Percentiles rank a stretch among this genome's conserved stretches.
Conservation (phyloP, 2,329 filamentous ascomycete species). For the Pseudogymnoascus sp. region DNA sequence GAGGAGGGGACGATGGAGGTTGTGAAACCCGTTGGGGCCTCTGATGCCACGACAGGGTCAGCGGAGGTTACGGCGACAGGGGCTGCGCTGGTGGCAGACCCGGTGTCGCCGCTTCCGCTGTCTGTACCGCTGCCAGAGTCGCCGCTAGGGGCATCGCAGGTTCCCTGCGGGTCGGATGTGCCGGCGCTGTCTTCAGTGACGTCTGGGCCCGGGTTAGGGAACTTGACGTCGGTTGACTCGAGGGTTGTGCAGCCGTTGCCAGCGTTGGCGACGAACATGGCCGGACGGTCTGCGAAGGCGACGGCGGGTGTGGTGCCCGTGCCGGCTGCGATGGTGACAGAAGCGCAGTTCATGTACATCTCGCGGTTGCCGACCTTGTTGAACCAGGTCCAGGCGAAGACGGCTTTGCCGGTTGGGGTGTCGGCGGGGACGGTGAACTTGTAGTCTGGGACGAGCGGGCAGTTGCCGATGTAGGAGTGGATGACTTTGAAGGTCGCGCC, state of each 20-base stretch:
- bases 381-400: conserved; percentile 46
- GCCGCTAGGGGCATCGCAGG: neutral
- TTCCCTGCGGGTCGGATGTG: neutral
- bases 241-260: neutral
- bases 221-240: neutral
- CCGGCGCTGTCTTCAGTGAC: neutral
- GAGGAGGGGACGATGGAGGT: neutral
- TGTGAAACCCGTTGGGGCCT: neutral
- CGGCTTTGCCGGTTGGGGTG: conserved; percentile 16
- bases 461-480: conserved; percentile 53
- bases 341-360: conserved; percentile 61
- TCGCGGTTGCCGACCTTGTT: conserved; percentile 53
- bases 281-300: conserved; percentile 40
- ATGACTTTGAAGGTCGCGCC: conserved; percentile 51
- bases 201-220: neutral
- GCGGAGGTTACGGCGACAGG: neutral
- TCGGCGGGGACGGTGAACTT: conserved; percentile 23
- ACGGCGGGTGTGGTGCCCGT: neutral
- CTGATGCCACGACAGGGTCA: neutral
- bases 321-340: conserved; percentile 39
- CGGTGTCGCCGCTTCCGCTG: neutral
- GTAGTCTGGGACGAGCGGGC: conserved; percentile 38
- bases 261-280: conserved; percentile 42
- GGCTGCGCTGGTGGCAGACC: neutral
- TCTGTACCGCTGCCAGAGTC: neutral